Base-by-base conservation (phyloP, 2,329 filamentous ascomycete genomes). In the Claviceps humidiphila region DNA sequence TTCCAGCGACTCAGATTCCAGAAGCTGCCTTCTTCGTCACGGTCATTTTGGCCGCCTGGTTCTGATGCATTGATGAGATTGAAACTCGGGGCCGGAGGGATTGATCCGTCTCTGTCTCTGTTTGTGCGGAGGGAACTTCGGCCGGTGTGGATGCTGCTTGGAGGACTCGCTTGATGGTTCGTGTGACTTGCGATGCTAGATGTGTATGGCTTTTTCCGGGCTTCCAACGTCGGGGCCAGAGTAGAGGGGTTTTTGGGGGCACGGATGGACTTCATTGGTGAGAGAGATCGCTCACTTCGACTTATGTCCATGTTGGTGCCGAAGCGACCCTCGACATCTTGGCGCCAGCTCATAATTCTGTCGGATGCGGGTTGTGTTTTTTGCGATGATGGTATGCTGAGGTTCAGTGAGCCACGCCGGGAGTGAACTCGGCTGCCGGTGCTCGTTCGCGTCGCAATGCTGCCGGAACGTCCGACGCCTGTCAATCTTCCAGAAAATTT, bases 311-410 rank as follows among this genome's bases (percentile, higher is more conserved):
- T 63, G 24, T 70, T 63, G 26, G 68, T 67, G 48, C 64, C 65
- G 1, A 68, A 65, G 16, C 71, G 65, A 11, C 65, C 68, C 46
- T 78, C 76, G 13, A 82, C 71, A 20, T 75, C 76, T 52, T 94
- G 88, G 3, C 90, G 81, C 91, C 91, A 98, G 49, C 81, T 86
- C 57, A 94, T 76, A 58, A 96, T 96, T 16, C 87, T 80, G 57
- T 97, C 91, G 1, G 84, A 73, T 1, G 66, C 60, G 47, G 61
- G 64, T 54, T 67, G 69, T 14, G 60, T 56, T 17, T 62, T 65
- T 14, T 58, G 55, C 1, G 58, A 56, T 5, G 30, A 30, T 14
- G 59, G 65, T 3, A 58, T 58, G 22, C 56, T 60, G n/a, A 66
- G 60, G 13, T 67, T 68, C 2, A 84, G 67, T 1, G 81, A 84